Evolutionary conservation across 441 rosid genomes (phyloP).

Genomic region (Dalechampia spathulata): DNA sequence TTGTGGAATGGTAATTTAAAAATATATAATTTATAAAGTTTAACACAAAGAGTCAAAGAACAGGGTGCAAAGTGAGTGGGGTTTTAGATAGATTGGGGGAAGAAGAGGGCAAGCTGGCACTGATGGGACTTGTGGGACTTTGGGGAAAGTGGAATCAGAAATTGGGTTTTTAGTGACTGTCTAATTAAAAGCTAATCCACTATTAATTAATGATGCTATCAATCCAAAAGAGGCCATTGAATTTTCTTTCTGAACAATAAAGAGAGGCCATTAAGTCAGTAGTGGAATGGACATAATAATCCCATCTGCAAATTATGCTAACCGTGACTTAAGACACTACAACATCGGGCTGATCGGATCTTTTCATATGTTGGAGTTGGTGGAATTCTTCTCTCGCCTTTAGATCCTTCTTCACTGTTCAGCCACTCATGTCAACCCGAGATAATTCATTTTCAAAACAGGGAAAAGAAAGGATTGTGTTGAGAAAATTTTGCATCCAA

Average conservation of each 20-base stretch:
- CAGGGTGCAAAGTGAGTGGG: constrained; percentile 8
- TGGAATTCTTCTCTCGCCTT: not conserved
- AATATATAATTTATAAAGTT: no score
- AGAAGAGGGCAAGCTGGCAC: constrained; percentile 9
- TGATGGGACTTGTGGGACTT: constrained; percentile 11
- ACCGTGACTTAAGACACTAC: not conserved
- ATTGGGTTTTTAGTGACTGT: not conserved
- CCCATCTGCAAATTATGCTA: not conserved
- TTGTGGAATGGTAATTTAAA: no score
- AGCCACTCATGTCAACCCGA: no score
- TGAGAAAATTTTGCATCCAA: not conserved
- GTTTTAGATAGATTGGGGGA: not conserved
- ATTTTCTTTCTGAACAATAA: not conserved
- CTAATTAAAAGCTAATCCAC: not conserved
- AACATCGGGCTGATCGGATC: not conserved
- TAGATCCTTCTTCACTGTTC: not conserved
- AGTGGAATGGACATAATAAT: not conserved
- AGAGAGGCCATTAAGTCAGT: not conserved
- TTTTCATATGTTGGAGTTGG: not conserved
- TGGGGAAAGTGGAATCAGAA: constrained; percentile 1
- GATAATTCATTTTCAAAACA: no score
- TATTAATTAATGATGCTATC: not conserved
- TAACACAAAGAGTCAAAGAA: no score
- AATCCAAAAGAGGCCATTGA: not conserved
- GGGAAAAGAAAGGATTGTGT: not conserved